Evolutionary conservation across 208 protist species (phyloP).

Genomic region (Strigomonas culicis): DNA sequence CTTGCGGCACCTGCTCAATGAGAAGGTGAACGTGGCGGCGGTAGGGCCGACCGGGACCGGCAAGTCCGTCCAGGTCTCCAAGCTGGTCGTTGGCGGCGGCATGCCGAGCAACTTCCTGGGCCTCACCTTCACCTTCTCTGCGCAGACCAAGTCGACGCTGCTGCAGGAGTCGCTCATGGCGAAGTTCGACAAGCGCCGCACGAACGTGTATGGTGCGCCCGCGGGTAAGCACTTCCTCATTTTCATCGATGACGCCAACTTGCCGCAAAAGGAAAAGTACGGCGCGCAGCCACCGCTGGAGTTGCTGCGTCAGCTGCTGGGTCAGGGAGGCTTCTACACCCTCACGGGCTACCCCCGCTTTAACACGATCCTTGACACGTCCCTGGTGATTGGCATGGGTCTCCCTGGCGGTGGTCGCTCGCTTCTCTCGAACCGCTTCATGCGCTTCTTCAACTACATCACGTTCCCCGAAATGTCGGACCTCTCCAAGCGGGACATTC

Average conservation of each 20-base stretch:
- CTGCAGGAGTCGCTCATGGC: slow-evolving; percentile 91
- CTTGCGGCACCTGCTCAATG: slow-evolving; percentile 66
- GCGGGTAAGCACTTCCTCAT: slow-evolving; percentile 90
- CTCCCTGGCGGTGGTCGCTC: slow-evolving; percentile 96
- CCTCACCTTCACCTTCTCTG: slow-evolving; percentile 90
- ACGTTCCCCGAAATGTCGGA: slow-evolving; percentile 95
- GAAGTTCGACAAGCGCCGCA: slow-evolving; percentile 94
- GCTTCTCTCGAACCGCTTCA: slow-evolving; percentile 94
- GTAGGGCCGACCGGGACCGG: slow-evolving; percentile 94
- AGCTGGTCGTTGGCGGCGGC: slow-evolving; percentile 64
- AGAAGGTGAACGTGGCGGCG: slow-evolving; percentile 81
- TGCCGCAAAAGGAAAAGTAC: slow-evolving; percentile 92
- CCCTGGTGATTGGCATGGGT: slow-evolving; percentile 96
- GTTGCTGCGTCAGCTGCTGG: slow-evolving; percentile 89
- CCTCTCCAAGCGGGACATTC: slow-evolving; percentile 91
- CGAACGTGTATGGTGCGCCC: slow-evolving; percentile 85
- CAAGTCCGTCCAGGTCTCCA: slow-evolving; percentile 90
- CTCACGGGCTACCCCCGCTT: slow-evolving; percentile 79
- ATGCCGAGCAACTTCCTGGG: slow-evolving; percentile 79
- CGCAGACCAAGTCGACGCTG: slow-evolving; percentile 88
- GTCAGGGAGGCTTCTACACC: slow-evolving; percentile 92
- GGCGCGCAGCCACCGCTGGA: slow-evolving; percentile 93
- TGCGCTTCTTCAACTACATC: slow-evolving; percentile 98
- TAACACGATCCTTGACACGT: slow-evolving; percentile 93
- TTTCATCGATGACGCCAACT: slow-evolving; percentile 93